Conservation (phyloP, 169 alveolate genomes). For the Eimeria falciformis region DNA sequence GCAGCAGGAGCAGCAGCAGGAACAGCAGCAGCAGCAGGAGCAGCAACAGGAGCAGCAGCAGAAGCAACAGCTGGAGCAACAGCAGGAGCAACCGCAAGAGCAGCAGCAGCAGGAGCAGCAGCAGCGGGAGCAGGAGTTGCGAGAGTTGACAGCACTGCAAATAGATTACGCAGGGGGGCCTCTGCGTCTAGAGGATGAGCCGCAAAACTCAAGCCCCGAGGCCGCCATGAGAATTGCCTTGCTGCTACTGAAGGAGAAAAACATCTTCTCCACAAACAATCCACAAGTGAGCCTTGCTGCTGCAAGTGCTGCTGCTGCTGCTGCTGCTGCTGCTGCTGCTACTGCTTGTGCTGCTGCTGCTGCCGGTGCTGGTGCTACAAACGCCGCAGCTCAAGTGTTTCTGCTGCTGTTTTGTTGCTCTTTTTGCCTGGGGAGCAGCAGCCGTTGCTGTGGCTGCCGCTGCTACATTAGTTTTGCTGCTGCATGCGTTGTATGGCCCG, state of each 20-base stretch:
- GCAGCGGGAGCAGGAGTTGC: conserved; percentile 15
- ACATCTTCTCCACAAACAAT: background rate
- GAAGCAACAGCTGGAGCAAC: background rate
- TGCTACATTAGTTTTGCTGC: background rate
- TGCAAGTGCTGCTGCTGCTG: background rate
- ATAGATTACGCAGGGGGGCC: conserved; percentile 9
- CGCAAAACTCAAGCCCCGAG: background rate
- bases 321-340: background rate
- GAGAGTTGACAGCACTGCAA: conserved; percentile 12
- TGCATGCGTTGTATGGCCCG: background rate
- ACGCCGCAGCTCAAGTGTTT: too few relatives aligned
- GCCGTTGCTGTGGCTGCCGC: background rate
- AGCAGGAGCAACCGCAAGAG: background rate
- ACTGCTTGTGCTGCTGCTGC: background rate
- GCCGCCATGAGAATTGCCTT: background rate
- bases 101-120: background rate
- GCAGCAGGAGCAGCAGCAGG: background rate
- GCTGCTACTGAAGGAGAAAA: background rate
- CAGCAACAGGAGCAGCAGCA: conserved; percentile 5
- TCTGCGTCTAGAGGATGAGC: background rate
- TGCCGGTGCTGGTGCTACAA: background rate
- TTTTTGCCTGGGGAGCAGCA: background rate
- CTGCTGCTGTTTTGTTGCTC: background rate
- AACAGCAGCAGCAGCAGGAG: background rate
- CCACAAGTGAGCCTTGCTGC: background rate